A percentile compares a stretch with the other conserved stretches of the same genome.
Evolutionary conservation across 2,329 filamentous ascomycete species (phyloP).

Genomic region (Stemphylium lycopersici): DNA sequence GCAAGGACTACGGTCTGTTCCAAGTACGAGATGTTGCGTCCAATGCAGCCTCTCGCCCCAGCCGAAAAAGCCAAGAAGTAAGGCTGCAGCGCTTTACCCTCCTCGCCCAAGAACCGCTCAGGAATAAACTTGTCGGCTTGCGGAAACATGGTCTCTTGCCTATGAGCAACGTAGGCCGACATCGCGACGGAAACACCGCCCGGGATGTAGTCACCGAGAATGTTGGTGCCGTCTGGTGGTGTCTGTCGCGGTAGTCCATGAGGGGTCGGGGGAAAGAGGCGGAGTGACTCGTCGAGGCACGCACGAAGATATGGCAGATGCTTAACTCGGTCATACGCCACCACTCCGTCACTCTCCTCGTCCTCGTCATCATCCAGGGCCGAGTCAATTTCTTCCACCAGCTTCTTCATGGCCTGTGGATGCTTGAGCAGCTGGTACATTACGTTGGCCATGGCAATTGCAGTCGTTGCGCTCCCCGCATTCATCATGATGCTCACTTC

Average conservation of each 20-base stretch:
- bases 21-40: too few relatives aligned
- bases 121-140: constrained; percentile 43
- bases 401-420: constrained; percentile 34
- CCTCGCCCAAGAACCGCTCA: constrained; percentile 47
- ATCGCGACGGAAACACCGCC: constrained; percentile 25
- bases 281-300: constrained; percentile 53
- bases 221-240: constrained; percentile 36
- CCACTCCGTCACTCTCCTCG: constrained; percentile 12
- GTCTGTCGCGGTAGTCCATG: constrained; percentile 47
- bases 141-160: constrained; percentile 28
- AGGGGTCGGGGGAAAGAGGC: constrained; percentile 55
- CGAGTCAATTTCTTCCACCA: too few relatives aligned
- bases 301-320: constrained; percentile 47
- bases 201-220: constrained; percentile 36
- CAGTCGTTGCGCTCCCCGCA: constrained; percentile 60
- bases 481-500: constrained; percentile 60
- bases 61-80: constrained; percentile 20
- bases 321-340: constrained; percentile 39
- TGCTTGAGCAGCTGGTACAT: constrained; percentile 61
- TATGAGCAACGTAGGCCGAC: too few relatives aligned
- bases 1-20: too few relatives aligned
- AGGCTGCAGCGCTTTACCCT: constrained; percentile 36
- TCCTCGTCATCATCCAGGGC: too few relatives aligned
- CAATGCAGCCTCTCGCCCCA: too few relatives aligned
- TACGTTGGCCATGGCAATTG: constrained; percentile 60